Evolutionary conservation across 805 yeast species (phyloP).

Genomic region (Torulaspora franciscae): DNA sequence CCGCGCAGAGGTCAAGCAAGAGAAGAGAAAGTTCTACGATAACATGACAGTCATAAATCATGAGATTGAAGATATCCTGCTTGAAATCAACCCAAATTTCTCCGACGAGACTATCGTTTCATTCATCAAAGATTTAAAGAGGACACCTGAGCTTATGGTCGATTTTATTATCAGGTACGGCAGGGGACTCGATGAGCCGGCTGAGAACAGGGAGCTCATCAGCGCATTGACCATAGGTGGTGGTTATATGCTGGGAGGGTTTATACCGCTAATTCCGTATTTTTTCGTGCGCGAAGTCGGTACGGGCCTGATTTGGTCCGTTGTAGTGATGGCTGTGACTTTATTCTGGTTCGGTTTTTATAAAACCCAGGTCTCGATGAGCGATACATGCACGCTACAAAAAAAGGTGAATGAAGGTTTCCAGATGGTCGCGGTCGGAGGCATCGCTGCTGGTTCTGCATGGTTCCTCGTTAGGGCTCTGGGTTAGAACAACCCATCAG

Average conservation of each 20-base stretch:
- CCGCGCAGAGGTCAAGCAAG: conserved; percentile 63
- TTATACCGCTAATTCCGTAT: conserved; percentile 86
- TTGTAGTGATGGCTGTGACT: conserved; percentile 77
- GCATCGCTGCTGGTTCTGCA: conserved; percentile 96
- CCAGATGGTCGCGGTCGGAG: conserved; percentile 92
- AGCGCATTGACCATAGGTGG: conserved; percentile 88
- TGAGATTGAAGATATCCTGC: conserved; percentile 74
- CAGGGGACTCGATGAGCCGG: conserved; percentile 92
- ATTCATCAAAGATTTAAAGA: conserved; percentile 74
- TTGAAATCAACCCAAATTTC: conserved; percentile 55
- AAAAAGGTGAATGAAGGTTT: conserved; percentile 72
- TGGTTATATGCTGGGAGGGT: conserved; percentile 87
- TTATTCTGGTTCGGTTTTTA: conserved; percentile 80
- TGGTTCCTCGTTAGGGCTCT: conserved; percentile 84
- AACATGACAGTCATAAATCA: conserved; percentile 62
- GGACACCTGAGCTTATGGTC: conserved; percentile 70
- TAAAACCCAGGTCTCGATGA: conserved; percentile 82
- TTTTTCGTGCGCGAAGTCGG: conserved; percentile 75
- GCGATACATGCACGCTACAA: conserved; percentile 58
- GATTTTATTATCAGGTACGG: conserved; percentile 86
- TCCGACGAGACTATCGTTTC: conserved; percentile 67
- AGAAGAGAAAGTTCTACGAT: conserved; percentile 61
- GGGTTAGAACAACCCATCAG: conserved; percentile 33
- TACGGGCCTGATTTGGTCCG: conserved; percentile 69
- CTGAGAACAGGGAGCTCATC: conserved; percentile 81